Evolutionary conservation across 2,329 filamentous ascomycete species (phyloP).

Genomic region (Monilinia fructicola): DNA sequence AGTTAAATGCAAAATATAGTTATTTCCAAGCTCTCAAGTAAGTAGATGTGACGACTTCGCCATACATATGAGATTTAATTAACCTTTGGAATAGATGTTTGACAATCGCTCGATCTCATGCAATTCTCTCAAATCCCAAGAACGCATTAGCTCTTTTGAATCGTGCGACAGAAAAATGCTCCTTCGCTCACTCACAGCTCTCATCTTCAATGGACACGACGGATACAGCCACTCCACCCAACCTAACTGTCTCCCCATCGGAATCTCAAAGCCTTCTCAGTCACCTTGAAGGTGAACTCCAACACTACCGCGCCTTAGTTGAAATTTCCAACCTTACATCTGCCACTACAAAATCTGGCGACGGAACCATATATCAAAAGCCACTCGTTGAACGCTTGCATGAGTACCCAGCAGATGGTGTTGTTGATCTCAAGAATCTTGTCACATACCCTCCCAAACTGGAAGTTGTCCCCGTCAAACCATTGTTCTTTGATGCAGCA

Average conservation of each 20-base stretch:
- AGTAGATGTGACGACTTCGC: conserved; percentile 37
- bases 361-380: conserved; percentile 39
- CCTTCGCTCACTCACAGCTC: conserved; percentile 51
- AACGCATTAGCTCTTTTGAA: conserved; percentile 85
- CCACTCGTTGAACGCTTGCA: conserved; percentile 74
- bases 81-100: conserved; percentile 59
- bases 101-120: conserved; percentile 81
- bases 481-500: conserved; percentile 91
- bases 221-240: conserved; percentile 53
- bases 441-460: conserved; percentile 86
- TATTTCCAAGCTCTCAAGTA: conserved; percentile 92
- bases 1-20: conserved; percentile 72
- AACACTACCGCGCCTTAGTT: conserved; percentile 81
- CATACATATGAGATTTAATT: conserved; percentile 13
- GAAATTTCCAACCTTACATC: conserved; percentile 67
- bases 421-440: conserved; percentile 72
- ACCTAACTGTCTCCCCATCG: conserved; percentile 62
- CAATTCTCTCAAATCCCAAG: conserved; percentile 66
- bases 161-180: conserved; percentile 64
- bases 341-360: conserved; percentile 39
- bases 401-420: conserved; percentile 65
- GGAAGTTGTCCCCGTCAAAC: conserved; percentile 84
- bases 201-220: conserved; percentile 43
- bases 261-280: conserved; percentile 59
- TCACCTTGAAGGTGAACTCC: conserved; percentile 69